Evolutionary conservation across 371 early-diverging fungal genomes (phyloP).

Genomic region (Lichtheimia ramosa): DNA sequence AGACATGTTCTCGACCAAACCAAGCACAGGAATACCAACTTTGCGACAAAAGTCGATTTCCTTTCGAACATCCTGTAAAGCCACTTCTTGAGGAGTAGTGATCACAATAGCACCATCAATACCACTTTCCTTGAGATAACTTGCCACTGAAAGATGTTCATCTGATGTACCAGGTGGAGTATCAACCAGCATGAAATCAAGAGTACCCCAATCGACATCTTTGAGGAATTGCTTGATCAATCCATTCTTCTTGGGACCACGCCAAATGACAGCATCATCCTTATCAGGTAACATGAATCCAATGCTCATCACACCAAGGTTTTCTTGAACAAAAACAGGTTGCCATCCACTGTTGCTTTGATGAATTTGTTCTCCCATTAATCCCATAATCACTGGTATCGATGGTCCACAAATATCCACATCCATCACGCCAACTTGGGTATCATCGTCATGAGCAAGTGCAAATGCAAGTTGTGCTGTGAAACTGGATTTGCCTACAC

Average conservation of each 20-base stretch:
- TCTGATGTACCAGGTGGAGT: conserved; percentile 99
- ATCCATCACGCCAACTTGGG: conserved; percentile 93
- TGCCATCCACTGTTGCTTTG: conserved; percentile 83
- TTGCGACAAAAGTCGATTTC: conserved; percentile 96
- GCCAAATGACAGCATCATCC: conserved; percentile 98
- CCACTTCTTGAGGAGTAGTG: conserved; percentile 98
- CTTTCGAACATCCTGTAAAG: conserved; percentile 94
- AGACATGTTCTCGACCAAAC: conserved; percentile 99
- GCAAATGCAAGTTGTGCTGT: conserved; percentile 81
- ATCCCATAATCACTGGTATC: conserved; percentile 91
- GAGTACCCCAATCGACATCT: conserved; percentile 92
- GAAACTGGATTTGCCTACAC: conserved; percentile 96
- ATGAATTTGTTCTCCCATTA: conserved; percentile 87
- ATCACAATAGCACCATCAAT: conserved; percentile 94
- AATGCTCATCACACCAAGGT: conserved; percentile 92
- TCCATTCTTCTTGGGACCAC: conserved; percentile 96
- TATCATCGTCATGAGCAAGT: conserved; percentile 62
- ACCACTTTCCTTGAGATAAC: conserved; percentile 75
- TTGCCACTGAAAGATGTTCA: conserved; percentile 92
- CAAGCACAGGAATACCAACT: conserved; percentile 87
- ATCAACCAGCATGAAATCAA: conserved; percentile 96
- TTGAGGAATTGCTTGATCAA: conserved; percentile 96
- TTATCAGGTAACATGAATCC: conserved; percentile 90
- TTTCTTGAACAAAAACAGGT: conserved; percentile 91
- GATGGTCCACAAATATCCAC: conserved; percentile 99